Evolutionary conservation across 257 asterid species (phyloP), one percentile per base, ranked within the genome.

Genomic region (Knoxia roxburghii): DNA sequence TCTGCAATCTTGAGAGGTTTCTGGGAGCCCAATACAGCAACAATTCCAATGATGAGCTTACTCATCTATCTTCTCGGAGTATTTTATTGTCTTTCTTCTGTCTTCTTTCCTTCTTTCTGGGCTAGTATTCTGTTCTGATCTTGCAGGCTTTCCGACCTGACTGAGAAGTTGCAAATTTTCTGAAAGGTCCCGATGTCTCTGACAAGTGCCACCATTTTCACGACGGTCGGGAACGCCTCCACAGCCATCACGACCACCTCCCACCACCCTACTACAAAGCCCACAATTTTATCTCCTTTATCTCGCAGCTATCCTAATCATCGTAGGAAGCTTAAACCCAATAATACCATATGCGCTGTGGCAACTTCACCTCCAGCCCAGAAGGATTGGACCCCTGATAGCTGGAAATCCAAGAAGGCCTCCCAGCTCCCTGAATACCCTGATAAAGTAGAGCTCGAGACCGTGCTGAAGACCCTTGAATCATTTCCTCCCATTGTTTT

Each of bases 401-500:
- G 89, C 89, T 89, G 96, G 96, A 83, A 77, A 72, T 73, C 81
- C 21, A 87, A 85, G 70, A 80, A 83, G 64, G 95, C 92, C 24
- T 73, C 29, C 13, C 96, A 89, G 64, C 80, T 83, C 0, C 95
- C 96, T 0, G 92, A 85, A 41, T 87, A 89, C 76, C 90, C 92
- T 14, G 85, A 87, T 33, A 56, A 73, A 32, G 32, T 39, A 1
- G 41, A 59, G 12, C 87, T 89, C 27, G 87, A 85, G 7, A 71
- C 89, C 15, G 89, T 83, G 63, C 81, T 89, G n/a, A 78, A 77
- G 13, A 83, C 88, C 10, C 90, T 89, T 15, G 87, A 81, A 51
- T 80, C 90, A 0, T 89, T 85, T 67, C 95, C 96, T 33, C 96
- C 95, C 2, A 67, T 89, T 67, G 95, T 89, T 26, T 89, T 89